phyloP scores from a whole-genome alignment of 805 yeast genomes.

The Henningerozyma blattae region DNA sequence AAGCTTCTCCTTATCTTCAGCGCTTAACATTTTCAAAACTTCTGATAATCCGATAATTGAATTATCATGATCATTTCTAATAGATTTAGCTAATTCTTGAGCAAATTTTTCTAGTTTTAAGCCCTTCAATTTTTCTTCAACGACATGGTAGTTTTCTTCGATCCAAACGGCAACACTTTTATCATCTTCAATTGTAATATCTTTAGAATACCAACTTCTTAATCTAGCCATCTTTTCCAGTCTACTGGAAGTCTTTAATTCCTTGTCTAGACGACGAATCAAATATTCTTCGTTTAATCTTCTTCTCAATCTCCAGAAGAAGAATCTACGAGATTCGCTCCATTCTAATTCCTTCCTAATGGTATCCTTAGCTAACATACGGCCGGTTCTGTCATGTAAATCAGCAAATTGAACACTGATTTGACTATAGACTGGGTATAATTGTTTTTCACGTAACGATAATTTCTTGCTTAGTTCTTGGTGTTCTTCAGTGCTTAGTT shows the following conservation, averaged over 20 bases:
- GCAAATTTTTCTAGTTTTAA: conserved; percentile 58
- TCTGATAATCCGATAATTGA: conserved; percentile 45
- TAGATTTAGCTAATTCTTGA: conserved; percentile 47
- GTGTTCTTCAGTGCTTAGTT: conserved; percentile 52
- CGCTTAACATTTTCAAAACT: conserved; percentile 38
- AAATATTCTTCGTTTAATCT: conserved; percentile 88
- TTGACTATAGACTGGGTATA: conserved; percentile 85
- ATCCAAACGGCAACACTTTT: conserved; percentile 73
- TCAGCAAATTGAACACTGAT: conserved; percentile 94
- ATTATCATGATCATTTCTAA: conserved; percentile 42
- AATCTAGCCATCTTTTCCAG: conserved; percentile 78
- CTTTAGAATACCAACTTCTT: conserved; percentile 73
- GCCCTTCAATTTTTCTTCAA: conserved; percentile 49
- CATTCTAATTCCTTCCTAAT: conserved; percentile 79
- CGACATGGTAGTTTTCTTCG: conserved; percentile 58
- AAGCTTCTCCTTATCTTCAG: conserved; percentile 41
- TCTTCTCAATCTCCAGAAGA: conserved; percentile 98
- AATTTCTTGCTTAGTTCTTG: conserved; percentile 53
- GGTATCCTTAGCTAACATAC: conserved; percentile 92
- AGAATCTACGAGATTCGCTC: conserved; percentile 82
- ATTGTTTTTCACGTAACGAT: conserved; percentile 62
- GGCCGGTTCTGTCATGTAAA: conserved; percentile 92
- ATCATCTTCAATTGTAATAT: conserved; percentile 61
- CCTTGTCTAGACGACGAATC: conserved; percentile 58
- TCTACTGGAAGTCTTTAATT: conserved; percentile 47